Conservation (phyloP, 495 filamentous ascomycete genomes). For the Clavariopsis aquatica region DNA sequence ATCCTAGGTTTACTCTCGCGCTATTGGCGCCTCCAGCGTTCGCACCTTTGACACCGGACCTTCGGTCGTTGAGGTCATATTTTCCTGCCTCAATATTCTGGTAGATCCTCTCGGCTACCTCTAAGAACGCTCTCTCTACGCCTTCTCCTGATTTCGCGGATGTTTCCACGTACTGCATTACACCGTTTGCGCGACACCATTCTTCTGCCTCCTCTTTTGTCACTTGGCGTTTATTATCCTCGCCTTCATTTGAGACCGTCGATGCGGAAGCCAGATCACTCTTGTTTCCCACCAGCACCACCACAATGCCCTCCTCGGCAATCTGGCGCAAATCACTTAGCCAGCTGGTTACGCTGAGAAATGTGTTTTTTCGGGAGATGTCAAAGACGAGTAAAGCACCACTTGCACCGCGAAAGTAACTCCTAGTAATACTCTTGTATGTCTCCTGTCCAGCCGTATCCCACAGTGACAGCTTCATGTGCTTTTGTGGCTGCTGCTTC, state of each 20-base stretch:
- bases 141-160: slow-evolving; percentile 89
- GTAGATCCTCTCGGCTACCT: slow-evolving; percentile 91
- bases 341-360: slow-evolving; percentile 83
- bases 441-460: slow-evolving; percentile 98
- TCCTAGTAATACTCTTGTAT: slow-evolving; percentile 90
- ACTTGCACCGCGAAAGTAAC: slow-evolving; percentile 91
- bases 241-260: slow-evolving; percentile 29
- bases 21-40: slow-evolving; percentile 55
- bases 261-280: slow-evolving; percentile 64
- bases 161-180: slow-evolving; percentile 93
- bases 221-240: slow-evolving; percentile 72
- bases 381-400: slow-evolving; percentile 95
- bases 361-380: slow-evolving; percentile 82
- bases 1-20: slow-evolving; percentile 57
- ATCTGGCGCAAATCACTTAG: slow-evolving; percentile 88
- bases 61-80: slow-evolving; percentile 91
- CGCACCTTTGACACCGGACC: slow-evolving; percentile 87
- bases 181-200: slow-evolving; percentile 80
- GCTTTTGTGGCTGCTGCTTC: slow-evolving; percentile 67
- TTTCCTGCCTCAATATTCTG: slow-evolving; percentile 90
- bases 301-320: slow-evolving; percentile 89
- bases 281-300: slow-evolving; percentile 95
- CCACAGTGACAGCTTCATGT: slow-evolving; percentile 76
- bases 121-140: slow-evolving; percentile 88
- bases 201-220: slow-evolving; percentile 76